Evolutionary conservation across 805 yeast species (phyloP), one percentile per base, ranked within the genome.

Genomic region (Groenewaldozyma salmanticensis): DNA sequence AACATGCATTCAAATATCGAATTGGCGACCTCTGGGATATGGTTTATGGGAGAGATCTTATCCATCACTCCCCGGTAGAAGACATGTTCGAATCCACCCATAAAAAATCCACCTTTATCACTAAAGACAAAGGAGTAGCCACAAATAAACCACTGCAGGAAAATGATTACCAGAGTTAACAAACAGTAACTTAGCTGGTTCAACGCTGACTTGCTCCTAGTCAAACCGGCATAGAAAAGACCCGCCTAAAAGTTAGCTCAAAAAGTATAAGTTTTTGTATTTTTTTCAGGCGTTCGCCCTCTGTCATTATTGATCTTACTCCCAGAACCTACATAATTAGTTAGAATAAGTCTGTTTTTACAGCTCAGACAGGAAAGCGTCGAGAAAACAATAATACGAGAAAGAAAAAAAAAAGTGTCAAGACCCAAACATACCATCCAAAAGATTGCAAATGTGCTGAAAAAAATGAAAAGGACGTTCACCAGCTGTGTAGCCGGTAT

Each of bases 111-210:
- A 3, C 40, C 44, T 4, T 45, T 24, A 22, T 42, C 41, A 38
- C 71, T 64, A 49, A 73, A 74, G 11, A 75, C 73, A 42, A 79
- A 65, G 4, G 83, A 74, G 55, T 72, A 78, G 44, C 86, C 86
- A 75, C 81, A 70, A 52, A 74, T 68, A 51, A 75, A 77, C 81
- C 83, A 79, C 55, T 78, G 84, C 61, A 79, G 68, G n/a, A 71
- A 60, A 1, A 78, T 70, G 33, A 77, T 58, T 51, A 80, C 69
- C 16, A 71, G 68, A 13, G 80, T 75, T 71, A 78, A 71, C 42
- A 79, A 56, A 15, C 81, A 71, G 35, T 81, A 81, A 72, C 81
- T 72, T 38, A 77, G 58, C 51, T 78, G 69, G 11, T 80, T 74
- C 37, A 79, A 66, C 15, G 84, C 81, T 44, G 79, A 79, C 54